Conservation (phyloP, 192 early-diverging fungal species). For the Podochytrium sp. region DNA sequence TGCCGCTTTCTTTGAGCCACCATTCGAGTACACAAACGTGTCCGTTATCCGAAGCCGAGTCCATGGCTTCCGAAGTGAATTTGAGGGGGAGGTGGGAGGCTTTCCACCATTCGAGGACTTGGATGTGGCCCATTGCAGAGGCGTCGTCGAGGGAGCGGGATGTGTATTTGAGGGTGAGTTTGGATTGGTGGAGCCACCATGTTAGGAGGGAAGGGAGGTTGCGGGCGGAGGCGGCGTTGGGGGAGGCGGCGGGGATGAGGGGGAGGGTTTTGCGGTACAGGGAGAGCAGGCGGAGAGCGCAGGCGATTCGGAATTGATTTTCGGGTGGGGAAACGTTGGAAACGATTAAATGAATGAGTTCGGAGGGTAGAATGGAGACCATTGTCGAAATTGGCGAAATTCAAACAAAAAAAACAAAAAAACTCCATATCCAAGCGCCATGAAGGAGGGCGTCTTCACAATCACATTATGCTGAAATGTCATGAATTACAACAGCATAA, state of each 20-base stretch:
- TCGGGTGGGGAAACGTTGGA: neutral
- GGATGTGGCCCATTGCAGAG: neutral
- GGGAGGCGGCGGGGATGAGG: neutral
- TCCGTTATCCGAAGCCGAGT: neutral
- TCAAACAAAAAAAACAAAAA: neutral
- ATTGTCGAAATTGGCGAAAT: neutral
- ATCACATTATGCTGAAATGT: too few relatives aligned
- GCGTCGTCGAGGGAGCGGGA: slow-evolving; percentile 1
- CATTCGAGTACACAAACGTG: slow-evolving; percentile 2
- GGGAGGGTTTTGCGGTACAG: neutral
- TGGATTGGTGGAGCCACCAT: neutral
- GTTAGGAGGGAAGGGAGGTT: neutral
- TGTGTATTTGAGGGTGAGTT: neutral
- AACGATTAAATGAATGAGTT: neutral
- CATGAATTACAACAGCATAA: too few relatives aligned
- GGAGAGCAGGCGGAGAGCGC: too few relatives aligned
- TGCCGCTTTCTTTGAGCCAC: slow-evolving; percentile 1
- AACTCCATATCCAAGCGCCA: too few relatives aligned
- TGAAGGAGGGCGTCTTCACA: too few relatives aligned
- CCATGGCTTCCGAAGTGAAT: neutral
- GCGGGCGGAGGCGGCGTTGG: neutral
- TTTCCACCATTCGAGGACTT: slow-evolving; percentile 14
- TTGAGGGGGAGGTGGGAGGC: neutral
- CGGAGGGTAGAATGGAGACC: neutral
- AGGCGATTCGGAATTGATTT: neutral